A percentile compares a stretch with the other conserved stretches of the same genome.
Conservation (phyloP, 2,329 filamentous ascomycete species). For the Fusarium haematococcum region DNA sequence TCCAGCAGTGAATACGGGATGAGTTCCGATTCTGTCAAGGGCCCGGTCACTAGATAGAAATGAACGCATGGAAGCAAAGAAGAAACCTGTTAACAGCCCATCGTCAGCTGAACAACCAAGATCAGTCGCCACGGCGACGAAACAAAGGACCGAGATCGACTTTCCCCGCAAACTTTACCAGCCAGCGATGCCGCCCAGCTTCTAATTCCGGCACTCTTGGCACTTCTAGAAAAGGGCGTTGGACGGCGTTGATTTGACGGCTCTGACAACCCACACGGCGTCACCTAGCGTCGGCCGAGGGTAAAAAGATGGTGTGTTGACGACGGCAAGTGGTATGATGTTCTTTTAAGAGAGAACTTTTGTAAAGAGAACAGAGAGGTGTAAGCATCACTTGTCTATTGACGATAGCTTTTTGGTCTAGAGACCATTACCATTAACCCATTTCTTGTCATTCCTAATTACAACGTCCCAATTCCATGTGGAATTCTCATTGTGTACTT, state of each 20-base stretch:
- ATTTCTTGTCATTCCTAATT: constrained; percentile 17
- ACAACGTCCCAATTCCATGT: constrained; percentile 2
- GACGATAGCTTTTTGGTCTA: constrained; percentile 24
- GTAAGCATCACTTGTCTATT: constrained; percentile 31
- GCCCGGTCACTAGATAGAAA: neutral
- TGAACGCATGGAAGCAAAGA: neutral
- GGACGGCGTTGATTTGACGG: constrained; percentile 4
- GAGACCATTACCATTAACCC: constrained; percentile 38
- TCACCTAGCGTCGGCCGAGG: constrained; percentile 14
- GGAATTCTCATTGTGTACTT: constrained; percentile 7
- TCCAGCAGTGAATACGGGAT: neutral
- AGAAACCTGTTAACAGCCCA: neutral
- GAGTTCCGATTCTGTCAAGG: neutral
- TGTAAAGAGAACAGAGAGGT: neutral
- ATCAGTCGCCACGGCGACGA: neutral
- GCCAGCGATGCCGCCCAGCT: neutral
- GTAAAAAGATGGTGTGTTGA: neutral
- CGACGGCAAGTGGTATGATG: constrained; percentile 7
- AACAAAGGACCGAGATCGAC: neutral
- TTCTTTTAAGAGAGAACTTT: neutral
- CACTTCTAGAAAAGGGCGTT: constrained; percentile 17
- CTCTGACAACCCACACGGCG: constrained; percentile 6
- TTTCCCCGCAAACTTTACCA: neutral
- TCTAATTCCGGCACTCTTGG: constrained; percentile 1
- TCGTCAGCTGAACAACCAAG: neutral